Base-by-base conservation (phyloP, 208 protist genomes). In the Leptomonas pyrrhocoris region DNA sequence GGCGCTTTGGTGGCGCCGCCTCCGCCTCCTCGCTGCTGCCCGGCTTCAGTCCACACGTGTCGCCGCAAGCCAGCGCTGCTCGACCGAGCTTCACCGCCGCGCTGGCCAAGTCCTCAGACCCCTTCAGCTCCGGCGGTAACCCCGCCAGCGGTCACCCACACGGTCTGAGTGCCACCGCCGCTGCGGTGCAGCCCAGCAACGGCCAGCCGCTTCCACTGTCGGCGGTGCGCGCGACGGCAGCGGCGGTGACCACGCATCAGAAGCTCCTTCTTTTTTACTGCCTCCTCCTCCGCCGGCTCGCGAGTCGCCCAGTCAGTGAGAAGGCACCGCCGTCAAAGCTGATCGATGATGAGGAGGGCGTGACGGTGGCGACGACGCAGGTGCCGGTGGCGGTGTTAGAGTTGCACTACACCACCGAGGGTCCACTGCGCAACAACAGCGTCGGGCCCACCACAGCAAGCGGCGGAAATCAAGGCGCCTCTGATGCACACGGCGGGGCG, bases 381-480 rank as follows among this genome's bases (percentile, higher is more conserved):
- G 71, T 70, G 12, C 70, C 79, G n/a, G 61, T 89, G n/a, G 83
- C 83, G 15, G 83, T 89, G 49, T 28, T 89, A 56, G 83, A 85
- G 62, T n/a, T 89, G 63, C 77, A 79, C 40, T 86, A 81, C 67
- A 69, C 58, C 13, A 77, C 71, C 2, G 53, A 68, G 43, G 68
- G 64, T 2, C 77, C 72, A 8, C 61, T 68, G 53, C 77, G 62
- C 59, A 69, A 57, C 49, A 57, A 54, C 25, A n/a, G 42, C 16
- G 36, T 57, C 30, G 66, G 61, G 8, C 49, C 51, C 43, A 21
- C 38, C 19, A 57, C 55, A 21, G 25, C 55, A 13, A 43, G 45
- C n/a, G 61, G 67, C 54, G 15, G 34, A 38, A 28, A 28, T 23
- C 16, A 27, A 28, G 42, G 28, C 6, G 27, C 40, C 12, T 21